A percentile compares a stretch with the other conserved stretches of the same genome.
Evolutionary conservation across 139 green algal species (phyloP).

Genomic region (Closterium sp.): DNA sequence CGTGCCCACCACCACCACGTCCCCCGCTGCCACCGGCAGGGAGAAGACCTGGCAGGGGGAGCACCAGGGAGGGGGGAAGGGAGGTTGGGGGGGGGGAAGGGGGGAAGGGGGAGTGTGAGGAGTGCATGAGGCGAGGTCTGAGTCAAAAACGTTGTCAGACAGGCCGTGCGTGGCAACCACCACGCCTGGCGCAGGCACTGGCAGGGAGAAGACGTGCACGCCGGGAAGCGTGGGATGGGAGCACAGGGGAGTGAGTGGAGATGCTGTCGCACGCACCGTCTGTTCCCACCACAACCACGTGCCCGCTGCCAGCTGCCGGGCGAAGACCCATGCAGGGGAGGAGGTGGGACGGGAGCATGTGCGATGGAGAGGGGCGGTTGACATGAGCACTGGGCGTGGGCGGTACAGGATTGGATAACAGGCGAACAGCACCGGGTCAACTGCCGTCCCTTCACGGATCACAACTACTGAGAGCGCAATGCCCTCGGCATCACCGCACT

Average conservation of each 20-base stretch:
- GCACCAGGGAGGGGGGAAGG: not conserved
- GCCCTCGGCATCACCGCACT: too few relatives aligned
- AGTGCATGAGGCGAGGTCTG: slow-evolving; percentile 71
- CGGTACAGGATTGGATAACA: too few relatives aligned
- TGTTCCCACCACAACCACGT: not conserved
- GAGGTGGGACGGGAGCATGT: too few relatives aligned
- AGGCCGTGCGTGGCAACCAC: slow-evolving; percentile 93
- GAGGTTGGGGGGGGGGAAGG: not conserved
- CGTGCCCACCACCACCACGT: slow-evolving; percentile 85
- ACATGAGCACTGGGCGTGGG: too few relatives aligned
- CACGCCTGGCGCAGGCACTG: slow-evolving; percentile 78
- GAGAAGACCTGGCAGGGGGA: slow-evolving; percentile 55
- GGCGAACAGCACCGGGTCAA: too few relatives aligned
- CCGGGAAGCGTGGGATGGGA: too few relatives aligned
- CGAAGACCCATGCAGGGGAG: not conserved
- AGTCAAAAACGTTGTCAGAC: slow-evolving; percentile 96
- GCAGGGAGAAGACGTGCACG: slow-evolving; percentile 66
- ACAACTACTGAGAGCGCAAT: too few relatives aligned
- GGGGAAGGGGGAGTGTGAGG: not conserved
- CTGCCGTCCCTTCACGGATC: too few relatives aligned
- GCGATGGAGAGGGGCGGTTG: too few relatives aligned
- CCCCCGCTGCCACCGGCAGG: slow-evolving; percentile 72
- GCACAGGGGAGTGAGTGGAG: not conserved
- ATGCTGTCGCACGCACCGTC: not conserved
- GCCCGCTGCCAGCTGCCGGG: not conserved